phyloP scores from a whole-genome alignment of 345 rosid genomes.

The Theobroma cacao region DNA sequence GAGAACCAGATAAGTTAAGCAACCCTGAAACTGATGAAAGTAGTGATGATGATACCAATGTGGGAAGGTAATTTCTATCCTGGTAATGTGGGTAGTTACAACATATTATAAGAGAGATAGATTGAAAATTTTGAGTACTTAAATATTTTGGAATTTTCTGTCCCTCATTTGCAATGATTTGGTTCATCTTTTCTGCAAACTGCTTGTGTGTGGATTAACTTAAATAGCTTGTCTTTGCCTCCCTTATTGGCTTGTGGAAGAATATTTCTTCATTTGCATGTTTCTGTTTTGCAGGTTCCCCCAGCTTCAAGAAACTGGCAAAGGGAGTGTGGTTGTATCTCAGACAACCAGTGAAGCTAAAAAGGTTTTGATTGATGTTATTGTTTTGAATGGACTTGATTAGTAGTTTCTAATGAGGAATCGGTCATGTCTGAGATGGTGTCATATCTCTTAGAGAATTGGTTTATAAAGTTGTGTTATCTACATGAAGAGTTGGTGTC shows the following conservation, averaged over 20 bases:
- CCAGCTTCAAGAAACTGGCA: constrained; percentile 37
- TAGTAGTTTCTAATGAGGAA: background rate
- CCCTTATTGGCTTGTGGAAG: constrained; percentile 6
- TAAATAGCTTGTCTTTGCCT: background rate
- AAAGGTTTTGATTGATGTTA: constrained; percentile 51
- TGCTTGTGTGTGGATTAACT: background rate
- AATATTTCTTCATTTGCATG: constrained; percentile 8
- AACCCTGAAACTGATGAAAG: constrained; percentile 18
- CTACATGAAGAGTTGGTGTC: background rate
- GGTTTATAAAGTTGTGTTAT: constrained; percentile 1
- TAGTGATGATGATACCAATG: constrained; percentile 16
- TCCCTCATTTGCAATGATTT: background rate
- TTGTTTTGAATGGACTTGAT: background rate
- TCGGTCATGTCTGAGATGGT: background rate
- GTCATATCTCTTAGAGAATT: background rate
- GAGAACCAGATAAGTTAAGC: constrained; percentile 21
- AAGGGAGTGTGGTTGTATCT: constrained; percentile 38
- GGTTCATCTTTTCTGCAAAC: background rate
- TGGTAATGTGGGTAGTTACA: constrained; percentile 3
- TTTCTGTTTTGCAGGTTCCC: constrained; percentile 37
- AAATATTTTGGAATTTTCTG: background rate
- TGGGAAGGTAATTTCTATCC: constrained; percentile 37
- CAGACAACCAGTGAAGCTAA: constrained; percentile 35
- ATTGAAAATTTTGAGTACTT: background rate
- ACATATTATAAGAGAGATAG: background rate